phyloP scores from a whole-genome alignment of 805 yeast genomes.

The Aciculoconidium aculeatum region DNA sequence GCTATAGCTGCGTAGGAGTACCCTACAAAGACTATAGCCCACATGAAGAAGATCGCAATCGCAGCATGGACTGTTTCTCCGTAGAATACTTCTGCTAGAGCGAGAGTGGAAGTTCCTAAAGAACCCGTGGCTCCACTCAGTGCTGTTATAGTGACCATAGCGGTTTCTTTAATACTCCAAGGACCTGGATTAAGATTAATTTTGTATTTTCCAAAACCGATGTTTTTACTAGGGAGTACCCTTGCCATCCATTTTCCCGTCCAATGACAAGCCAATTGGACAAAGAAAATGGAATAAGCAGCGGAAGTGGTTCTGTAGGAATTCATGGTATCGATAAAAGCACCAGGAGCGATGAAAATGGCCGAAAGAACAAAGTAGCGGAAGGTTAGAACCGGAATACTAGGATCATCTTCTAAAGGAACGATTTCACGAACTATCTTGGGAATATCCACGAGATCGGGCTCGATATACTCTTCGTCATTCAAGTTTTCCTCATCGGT shows the following conservation, averaged over 20 bases:
- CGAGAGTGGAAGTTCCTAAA: slow-evolving; percentile 41
- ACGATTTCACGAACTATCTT: slow-evolving; percentile 26
- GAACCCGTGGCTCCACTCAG: slow-evolving; percentile 48
- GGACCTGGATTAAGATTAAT: slow-evolving; percentile 47
- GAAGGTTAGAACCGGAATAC: slow-evolving; percentile 25
- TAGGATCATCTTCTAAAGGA: slow-evolving; percentile 20
- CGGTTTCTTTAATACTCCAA: slow-evolving; percentile 48
- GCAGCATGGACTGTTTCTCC: slow-evolving; percentile 28
- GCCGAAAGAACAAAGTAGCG: slow-evolving; percentile 29
- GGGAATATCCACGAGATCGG: slow-evolving; percentile 24
- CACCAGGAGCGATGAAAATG: slow-evolving; percentile 34
- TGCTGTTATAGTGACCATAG: slow-evolving; percentile 46
- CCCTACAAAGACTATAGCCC: slow-evolving; percentile 21
- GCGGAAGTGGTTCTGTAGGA: slow-evolving; percentile 36
- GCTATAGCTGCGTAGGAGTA: slow-evolving; percentile 23
- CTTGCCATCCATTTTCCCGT: slow-evolving; percentile 40
- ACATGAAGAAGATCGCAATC: slow-evolving; percentile 19
- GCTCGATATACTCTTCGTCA: slow-evolving; percentile 2
- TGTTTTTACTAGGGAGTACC: slow-evolving; percentile 28
- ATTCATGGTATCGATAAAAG: slow-evolving; percentile 34
- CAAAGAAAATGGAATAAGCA: slow-evolving; percentile 45
- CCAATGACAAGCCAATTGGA: slow-evolving; percentile 43
- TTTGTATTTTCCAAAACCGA: slow-evolving; percentile 15
- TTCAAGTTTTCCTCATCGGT: slow-evolving; percentile 6
- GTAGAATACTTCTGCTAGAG: slow-evolving; percentile 41